Evolutionary conservation across 352 stramenopile genomes (phyloP), one percentile per base, ranked within the genome.

Genomic region (Blastocystis hominis): DNA sequence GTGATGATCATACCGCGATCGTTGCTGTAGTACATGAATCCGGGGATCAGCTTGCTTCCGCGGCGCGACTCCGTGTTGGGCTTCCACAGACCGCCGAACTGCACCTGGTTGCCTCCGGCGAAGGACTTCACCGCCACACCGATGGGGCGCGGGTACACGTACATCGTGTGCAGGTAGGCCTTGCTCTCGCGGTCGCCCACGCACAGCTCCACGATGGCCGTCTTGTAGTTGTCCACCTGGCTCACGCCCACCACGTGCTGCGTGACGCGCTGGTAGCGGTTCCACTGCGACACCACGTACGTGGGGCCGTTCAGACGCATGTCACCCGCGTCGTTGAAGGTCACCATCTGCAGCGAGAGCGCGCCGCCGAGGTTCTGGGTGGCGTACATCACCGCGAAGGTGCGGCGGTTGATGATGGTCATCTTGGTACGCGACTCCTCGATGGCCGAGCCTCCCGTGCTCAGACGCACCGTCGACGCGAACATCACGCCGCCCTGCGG

Each of bases 21-120:
- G 36, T 84, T 84, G 36, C 44, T 84, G 36, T 84, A 84, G 36
- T 84, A 84, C 72, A 84, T 84, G n/a, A 34, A 9, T 38, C 72
- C 72, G 4, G 40, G 36, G 6, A 7, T 55, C 64, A 76, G 64
- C 38, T 76, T 76, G 47, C 64, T 40, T 15, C 24, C 7, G 24
- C 42, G 34, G 30, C 70, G 54, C 7, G 38, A 34, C 34, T 84
- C 38, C 34, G 30, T 84, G 34, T 36, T 70, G 1, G 70, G 44
- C 54, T 70, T 70, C 59, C 54, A 66, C 54, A 70, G 34, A n/a
- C 72, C 72, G n/a, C 54, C 72, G 34, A 84, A 84, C 59, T 84
- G 72, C 24, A 84, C 72, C 54, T 70, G 72, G 36, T 66, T 70
- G 34, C 59, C 59, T 17, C 72, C 72, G 70, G 59, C 54, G 42